A percentile compares a stretch with the other conserved stretches of the same genome.
These are phyloP conservation scores for Clausena lansium DNA, from an alignment of 345 rosid species.

Conservation along the genomic window DNA sequence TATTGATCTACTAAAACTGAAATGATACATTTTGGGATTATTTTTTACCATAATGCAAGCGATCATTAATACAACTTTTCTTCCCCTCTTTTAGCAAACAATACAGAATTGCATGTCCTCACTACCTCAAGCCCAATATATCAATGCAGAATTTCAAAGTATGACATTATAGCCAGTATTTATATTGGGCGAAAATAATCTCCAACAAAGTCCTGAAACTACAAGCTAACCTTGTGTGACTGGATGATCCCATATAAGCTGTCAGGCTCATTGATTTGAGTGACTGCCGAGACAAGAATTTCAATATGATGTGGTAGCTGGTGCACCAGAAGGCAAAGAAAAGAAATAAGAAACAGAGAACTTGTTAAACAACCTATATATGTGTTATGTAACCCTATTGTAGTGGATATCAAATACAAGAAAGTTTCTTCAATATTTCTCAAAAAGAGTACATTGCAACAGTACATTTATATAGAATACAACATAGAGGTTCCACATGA, in stretches of 20 bases:
- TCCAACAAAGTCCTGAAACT: constrained; percentile 11
- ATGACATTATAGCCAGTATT: not conserved
- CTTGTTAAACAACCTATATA: not conserved
- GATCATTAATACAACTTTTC: not conserved
- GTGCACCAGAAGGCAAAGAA: constrained; percentile 16
- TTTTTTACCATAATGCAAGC: not conserved
- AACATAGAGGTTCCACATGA: not conserved
- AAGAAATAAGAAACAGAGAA: not conserved
- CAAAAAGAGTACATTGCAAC: not conserved
- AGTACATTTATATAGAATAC: not conserved
- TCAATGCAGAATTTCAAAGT: not conserved
- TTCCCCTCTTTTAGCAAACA: not conserved
- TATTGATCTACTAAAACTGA: not conserved
- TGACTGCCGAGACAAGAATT: constrained; percentile 82
- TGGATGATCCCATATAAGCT: constrained; percentile 91
- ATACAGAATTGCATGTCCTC: not conserved
- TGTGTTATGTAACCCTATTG: too few species aligned
- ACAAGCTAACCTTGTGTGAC: constrained; percentile 68
- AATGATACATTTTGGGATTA: not conserved
- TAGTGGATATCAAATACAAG: too few species aligned
- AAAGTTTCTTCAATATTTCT: too few species aligned
- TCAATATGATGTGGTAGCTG: constrained; percentile 82
- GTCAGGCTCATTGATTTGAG: constrained; percentile 94
- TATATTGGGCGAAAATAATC: not conserved
- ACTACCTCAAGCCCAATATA: not conserved